phyloP scores from a whole-genome alignment of 805 yeast species.

The Tetrapisispora arboricola region DNA sequence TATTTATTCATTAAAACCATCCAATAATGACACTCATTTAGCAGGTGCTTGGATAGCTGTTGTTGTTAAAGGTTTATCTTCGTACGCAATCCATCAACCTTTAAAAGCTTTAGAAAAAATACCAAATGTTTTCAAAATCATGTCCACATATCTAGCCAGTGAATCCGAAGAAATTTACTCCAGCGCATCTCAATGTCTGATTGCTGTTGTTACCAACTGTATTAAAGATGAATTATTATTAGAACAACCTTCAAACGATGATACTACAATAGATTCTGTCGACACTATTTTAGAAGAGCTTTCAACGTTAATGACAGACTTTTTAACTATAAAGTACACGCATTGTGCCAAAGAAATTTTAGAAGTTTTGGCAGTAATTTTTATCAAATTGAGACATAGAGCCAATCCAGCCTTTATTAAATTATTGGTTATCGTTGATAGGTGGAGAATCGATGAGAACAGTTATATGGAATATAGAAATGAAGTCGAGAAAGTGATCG shows the following conservation, averaged over 20 bases:
- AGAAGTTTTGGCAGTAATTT: slow-evolving; percentile 52
- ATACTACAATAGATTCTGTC: slow-evolving; percentile 42
- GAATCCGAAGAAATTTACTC: slow-evolving; percentile 53
- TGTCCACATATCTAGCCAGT: slow-evolving; percentile 57
- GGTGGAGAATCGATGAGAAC: slow-evolving; percentile 72
- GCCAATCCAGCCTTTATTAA: slow-evolving; percentile 61
- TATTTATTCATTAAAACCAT: slow-evolving; percentile 71
- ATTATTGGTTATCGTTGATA: slow-evolving; percentile 65
- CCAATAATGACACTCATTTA: slow-evolving; percentile 70
- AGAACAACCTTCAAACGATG: slow-evolving; percentile 46
- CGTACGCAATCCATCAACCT: slow-evolving; percentile 45
- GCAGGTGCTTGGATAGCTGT: slow-evolving; percentile 96
- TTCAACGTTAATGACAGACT: slow-evolving; percentile 44
- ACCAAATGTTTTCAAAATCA: slow-evolving; percentile 44
- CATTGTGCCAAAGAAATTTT: slow-evolving; percentile 67
- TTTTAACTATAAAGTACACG: slow-evolving; percentile 64
- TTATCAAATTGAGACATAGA: slow-evolving; percentile 53
- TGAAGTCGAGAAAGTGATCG: slow-evolving; percentile 72
- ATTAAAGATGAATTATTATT: slow-evolving; percentile 52
- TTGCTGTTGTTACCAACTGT: slow-evolving; percentile 62
- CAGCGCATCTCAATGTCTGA: slow-evolving; percentile 80
- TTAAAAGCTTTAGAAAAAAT: slow-evolving; percentile 43
- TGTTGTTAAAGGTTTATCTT: slow-evolving; percentile 65
- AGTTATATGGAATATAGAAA: slow-evolving; percentile 47
- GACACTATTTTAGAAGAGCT: slow-evolving; percentile 45